Percentiles rank a stretch among this genome's conserved stretches.
Evolutionary conservation across 139 green algal genomes (phyloP).

Genomic region (Ettlia oleoabundans): DNA sequence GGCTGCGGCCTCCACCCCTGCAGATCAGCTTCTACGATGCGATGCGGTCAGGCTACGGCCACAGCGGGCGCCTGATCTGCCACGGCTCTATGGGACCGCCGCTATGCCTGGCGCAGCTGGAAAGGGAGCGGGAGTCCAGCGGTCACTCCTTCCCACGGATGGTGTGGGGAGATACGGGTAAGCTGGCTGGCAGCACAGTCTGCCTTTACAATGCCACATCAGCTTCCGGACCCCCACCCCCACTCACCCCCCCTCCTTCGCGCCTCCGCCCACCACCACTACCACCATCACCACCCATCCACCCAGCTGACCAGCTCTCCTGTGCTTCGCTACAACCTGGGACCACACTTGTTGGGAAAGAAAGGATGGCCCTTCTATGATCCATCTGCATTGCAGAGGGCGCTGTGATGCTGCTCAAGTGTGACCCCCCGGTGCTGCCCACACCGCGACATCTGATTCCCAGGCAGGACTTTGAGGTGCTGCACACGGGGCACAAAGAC

Average conservation of each 20-base stretch:
- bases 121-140: background rate
- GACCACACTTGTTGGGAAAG: too few species aligned
- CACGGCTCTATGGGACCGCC: slow-evolving; percentile 73
- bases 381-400: slow-evolving; percentile 25
- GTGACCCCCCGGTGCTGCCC: slow-evolving; percentile 17
- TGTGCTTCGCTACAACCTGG: too few species aligned
- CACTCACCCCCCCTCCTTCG: too few species aligned
- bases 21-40: slow-evolving; percentile 81
- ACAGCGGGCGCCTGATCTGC: slow-evolving; percentile 56
- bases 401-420: slow-evolving; percentile 12
- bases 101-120: slow-evolving; percentile 56
- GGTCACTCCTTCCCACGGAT: background rate
- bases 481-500: slow-evolving; percentile 79
- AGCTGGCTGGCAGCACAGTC: background rate
- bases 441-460: background rate
- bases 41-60: slow-evolving; percentile 71
- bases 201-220: too few species aligned
- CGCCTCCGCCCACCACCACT: too few species aligned
- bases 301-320: too few species aligned
- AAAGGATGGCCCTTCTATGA: too few species aligned
- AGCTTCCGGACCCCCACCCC: too few species aligned
- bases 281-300: too few species aligned
- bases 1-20: background rate
- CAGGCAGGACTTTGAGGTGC: slow-evolving; percentile 70
- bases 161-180: slow-evolving; percentile 28